phyloP scores from a whole-genome alignment of 108 stramenopile species.

The Skeletonema tropicum region DNA sequence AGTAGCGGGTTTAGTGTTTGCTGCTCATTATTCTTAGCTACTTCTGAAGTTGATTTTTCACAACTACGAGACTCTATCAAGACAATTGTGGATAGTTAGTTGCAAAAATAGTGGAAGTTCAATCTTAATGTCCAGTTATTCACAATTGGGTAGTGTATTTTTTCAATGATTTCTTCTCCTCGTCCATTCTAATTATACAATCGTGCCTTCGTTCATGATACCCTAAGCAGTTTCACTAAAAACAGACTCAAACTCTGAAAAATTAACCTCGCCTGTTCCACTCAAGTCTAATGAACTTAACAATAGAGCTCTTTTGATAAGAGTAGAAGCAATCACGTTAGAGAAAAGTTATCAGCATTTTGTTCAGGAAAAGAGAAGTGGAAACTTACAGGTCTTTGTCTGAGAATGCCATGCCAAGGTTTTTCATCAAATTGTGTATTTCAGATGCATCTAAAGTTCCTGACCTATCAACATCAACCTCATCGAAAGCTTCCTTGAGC shows the following conservation, averaged over 20 bases:
- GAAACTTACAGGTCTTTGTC: conserved; percentile 74
- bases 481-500: conserved; percentile 72
- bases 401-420: conserved; percentile 63
- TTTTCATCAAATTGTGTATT: conserved; percentile 60
- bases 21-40: no score
- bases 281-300: conserved; percentile 60
- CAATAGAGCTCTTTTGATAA: conserved; percentile 6
- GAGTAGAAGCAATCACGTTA: background rate
- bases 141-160: no score
- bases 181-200: no score
- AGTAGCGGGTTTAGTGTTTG: no score
- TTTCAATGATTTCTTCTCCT: no score
- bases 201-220: background rate
- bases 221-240: conserved; percentile 26
- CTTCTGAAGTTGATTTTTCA: no score
- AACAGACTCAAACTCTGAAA: conserved; percentile 67
- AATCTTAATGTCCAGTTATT: no score
- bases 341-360: background rate
- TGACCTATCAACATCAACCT: conserved; percentile 54
- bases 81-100: no score
- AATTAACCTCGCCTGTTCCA: conserved; percentile 63
- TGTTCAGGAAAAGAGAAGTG: background rate
- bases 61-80: no score
- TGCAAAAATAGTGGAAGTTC: no score
- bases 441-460: conserved; percentile 67